phyloP scores from a whole-genome alignment of 768 basidiomycete species.

The Pholiota conissans region DNA sequence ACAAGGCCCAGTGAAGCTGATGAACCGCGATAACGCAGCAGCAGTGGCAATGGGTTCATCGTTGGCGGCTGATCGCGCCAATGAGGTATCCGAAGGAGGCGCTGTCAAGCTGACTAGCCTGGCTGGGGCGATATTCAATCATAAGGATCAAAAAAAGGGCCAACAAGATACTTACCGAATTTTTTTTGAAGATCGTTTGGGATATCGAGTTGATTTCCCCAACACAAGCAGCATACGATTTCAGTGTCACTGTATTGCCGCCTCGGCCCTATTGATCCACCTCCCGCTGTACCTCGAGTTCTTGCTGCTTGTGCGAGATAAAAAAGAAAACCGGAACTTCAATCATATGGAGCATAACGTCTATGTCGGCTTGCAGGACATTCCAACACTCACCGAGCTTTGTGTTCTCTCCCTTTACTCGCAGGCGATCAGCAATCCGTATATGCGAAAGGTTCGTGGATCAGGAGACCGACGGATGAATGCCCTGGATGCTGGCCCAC shows the following conservation, averaged over 20 bases:
- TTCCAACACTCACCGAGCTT: conserved; percentile 23
- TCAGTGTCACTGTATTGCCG: conserved; percentile 30
- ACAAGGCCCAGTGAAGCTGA: conserved; percentile 18
- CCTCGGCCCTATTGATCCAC: conserved; percentile 23
- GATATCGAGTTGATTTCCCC: conserved; percentile 25
- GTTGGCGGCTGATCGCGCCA: neutral
- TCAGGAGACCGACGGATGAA: conserved; percentile 10
- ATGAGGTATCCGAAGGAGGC: neutral
- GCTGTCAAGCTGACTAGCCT: conserved; percentile 9
- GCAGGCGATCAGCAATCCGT: conserved; percentile 23
- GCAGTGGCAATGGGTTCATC: neutral
- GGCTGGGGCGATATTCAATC: conserved; percentile 28
- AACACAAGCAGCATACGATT: conserved; percentile 37
- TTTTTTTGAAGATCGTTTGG: conserved; percentile 22
- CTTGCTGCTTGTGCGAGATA: conserved; percentile 25
- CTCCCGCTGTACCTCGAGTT: conserved; percentile 23
- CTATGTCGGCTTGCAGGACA: conserved; percentile 18
- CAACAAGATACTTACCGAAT: conserved; percentile 27
- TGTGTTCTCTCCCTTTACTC: conserved; percentile 25
- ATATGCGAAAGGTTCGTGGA: conserved; percentile 22
- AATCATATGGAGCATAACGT: conserved; percentile 38
- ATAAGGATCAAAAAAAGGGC: conserved; percentile 37
- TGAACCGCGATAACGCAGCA: conserved; percentile 27
- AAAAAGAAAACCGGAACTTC: conserved; percentile 24
- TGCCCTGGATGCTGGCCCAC: conserved; percentile 22